Conservation (phyloP, 1,284 basidiomycete genomes). For the Stereum hirsutum region DNA sequence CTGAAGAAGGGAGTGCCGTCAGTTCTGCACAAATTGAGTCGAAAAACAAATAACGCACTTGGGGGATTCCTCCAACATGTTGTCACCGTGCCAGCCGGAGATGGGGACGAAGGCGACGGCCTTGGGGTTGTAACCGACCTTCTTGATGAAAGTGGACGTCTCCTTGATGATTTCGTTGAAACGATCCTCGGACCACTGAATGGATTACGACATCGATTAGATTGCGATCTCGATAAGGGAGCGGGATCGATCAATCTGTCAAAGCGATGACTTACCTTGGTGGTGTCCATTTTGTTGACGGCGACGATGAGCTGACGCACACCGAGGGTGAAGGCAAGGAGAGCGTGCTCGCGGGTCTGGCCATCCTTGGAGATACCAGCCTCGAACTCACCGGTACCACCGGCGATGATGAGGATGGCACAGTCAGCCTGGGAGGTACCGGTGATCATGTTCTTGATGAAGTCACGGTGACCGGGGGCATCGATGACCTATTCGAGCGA, state of each 20-base stretch:
- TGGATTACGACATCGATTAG: no score
- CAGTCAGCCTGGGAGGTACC: slow-evolving; percentile 99
- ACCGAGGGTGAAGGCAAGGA: slow-evolving; percentile 99
- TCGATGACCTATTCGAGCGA: slow-evolving; percentile 73
- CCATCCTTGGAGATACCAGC: slow-evolving; percentile 99
- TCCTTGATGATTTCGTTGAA: slow-evolving; percentile 99
- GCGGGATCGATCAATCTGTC: slow-evolving; percentile 7
- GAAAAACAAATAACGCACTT: slow-evolving; percentile 49
- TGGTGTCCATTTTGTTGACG: slow-evolving; percentile 99
- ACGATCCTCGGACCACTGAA: slow-evolving; percentile 95
- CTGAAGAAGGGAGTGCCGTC: slow-evolving; percentile 29
- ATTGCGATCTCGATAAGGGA: slow-evolving; percentile 8
- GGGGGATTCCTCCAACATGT: slow-evolving; percentile 97
- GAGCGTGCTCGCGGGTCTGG: slow-evolving; percentile 99
- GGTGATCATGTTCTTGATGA: slow-evolving; percentile 99
- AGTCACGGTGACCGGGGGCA: slow-evolving; percentile 99
- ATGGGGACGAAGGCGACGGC: slow-evolving; percentile 97
- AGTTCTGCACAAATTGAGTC: slow-evolving; percentile 9
- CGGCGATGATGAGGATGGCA: slow-evolving; percentile 99
- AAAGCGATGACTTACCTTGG: slow-evolving; percentile 53
- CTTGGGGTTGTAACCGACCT: slow-evolving; percentile 99
- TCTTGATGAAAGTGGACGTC: slow-evolving; percentile 99
- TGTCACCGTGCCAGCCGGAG: slow-evolving; percentile 99
- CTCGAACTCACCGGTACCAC: slow-evolving; percentile 99
- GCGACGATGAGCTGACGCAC: slow-evolving; percentile 99